Conservation (phyloP, 176 grass and related monocot species). For the Bolboschoenus planiculmis region DNA sequence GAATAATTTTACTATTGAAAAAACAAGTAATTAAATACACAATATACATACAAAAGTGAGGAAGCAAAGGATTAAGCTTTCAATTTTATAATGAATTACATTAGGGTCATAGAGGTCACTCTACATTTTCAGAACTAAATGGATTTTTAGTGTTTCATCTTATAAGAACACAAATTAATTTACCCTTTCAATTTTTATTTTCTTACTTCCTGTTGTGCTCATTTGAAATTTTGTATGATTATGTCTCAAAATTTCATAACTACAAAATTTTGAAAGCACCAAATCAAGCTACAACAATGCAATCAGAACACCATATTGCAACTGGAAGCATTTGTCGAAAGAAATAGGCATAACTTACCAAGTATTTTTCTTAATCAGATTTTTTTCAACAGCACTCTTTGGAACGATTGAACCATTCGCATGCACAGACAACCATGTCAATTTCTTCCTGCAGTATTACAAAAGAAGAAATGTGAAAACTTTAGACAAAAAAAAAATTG, state of each 20-base stretch:
- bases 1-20: not conserved
- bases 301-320: not conserved
- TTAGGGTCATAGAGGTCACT: not conserved
- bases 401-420: conserved; percentile 65
- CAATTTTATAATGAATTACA: not conserved
- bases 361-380: conserved; percentile 51
- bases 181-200: not conserved
- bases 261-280: not conserved
- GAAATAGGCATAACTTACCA: conserved; percentile 43
- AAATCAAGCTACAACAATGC: not conserved
- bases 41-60: not conserved
- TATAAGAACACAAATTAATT: not conserved
- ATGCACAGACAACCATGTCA: conserved; percentile 83
- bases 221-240: not conserved
- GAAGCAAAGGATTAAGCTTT: not conserved
- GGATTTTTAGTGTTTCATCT: not conserved
- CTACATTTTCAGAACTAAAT: not conserved
- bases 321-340: not conserved
- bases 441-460: conserved; percentile 50
- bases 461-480: not conserved
- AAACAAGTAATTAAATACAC: not conserved
- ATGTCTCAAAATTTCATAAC: no score
- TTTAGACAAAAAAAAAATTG: not conserved
- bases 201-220: not conserved
- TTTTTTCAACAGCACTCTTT: conserved; percentile 54